A percentile compares a stretch with the other conserved stretches of the same genome.
These are phyloP conservation scores for Bacterosira constricta DNA, from an alignment of 108 stramenopile genomes.

Conservation along the genomic window DNA sequence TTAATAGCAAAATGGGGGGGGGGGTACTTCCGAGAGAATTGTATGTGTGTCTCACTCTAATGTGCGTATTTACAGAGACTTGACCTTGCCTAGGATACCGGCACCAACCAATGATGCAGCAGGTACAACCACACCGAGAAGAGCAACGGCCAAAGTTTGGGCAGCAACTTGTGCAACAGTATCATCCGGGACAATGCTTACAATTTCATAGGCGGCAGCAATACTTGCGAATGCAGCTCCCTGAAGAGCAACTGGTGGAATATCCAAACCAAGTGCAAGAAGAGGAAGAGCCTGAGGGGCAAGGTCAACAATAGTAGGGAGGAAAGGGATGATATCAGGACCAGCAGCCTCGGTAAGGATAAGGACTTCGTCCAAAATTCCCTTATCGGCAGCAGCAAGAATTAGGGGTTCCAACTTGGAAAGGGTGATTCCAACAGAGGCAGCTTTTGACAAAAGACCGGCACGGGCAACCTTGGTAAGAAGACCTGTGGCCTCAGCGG, in stretches of 20 bases:
- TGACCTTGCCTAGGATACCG: slow-evolving; percentile 74
- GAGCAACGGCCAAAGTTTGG: slow-evolving; percentile 78
- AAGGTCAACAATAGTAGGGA: slow-evolving; percentile 78
- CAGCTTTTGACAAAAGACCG: slow-evolving; percentile 87
- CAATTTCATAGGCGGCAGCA: slow-evolving; percentile 67
- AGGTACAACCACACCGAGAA: slow-evolving; percentile 68
- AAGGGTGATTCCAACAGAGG: slow-evolving; percentile 76
- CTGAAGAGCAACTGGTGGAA: slow-evolving; percentile 58
- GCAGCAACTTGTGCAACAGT: slow-evolving; percentile 74
- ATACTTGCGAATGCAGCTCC: slow-evolving; percentile 60
- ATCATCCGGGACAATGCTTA: slow-evolving; percentile 80
- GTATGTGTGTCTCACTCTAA: too few species aligned
- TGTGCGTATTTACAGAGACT: slow-evolving; percentile 48
- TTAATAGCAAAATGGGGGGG: too few species aligned
- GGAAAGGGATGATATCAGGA: slow-evolving; percentile 81
- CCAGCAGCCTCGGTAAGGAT: slow-evolving; percentile 86
- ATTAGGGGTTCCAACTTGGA: slow-evolving; percentile 86
- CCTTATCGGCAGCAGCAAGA: slow-evolving; percentile 66
- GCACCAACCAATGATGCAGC: slow-evolving; percentile 72
- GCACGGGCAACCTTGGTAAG: slow-evolving; percentile 76
- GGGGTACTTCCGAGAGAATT: too few species aligned
- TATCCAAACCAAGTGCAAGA: slow-evolving; percentile 63
- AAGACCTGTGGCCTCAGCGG: slow-evolving; percentile 67
- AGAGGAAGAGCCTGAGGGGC: slow-evolving; percentile 83
- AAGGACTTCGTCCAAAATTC: slow-evolving; percentile 65